Base-by-base conservation (phyloP, 1,284 basidiomycete genomes). In the Boletus mariae region DNA sequence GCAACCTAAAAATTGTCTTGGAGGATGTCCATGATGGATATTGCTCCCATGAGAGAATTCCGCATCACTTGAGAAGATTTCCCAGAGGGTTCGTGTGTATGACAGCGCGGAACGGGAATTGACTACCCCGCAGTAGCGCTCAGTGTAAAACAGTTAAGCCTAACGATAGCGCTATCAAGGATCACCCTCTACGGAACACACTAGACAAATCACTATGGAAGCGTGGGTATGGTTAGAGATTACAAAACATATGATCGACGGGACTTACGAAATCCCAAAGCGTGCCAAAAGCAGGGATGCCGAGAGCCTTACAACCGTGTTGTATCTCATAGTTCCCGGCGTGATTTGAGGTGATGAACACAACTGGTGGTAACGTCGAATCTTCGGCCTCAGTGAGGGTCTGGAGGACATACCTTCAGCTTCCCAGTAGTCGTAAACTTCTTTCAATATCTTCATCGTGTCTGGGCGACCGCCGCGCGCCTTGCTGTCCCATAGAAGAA, bases 311-410 rank as follows among this genome's bases (percentile, higher is more conserved):
- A 72, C 87, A 89, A n/a, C 87, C 86, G 68, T 84, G 73, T 78
- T 86, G 87, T 59, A 89, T 84, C 66, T 88, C 85, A 6, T 76
- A 73, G 68, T 89, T 88, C 37, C 87, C 87, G 35, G 79, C 74
- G 61, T 79, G 84, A 68, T 89, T 89, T 17, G 86, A 88, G 15
- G 86, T 89, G 67, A 89, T 87, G 68, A 89, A 87, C 15, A 89
- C 83, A 47, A 89, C 86, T 85, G 59, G 32, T 7, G 17, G 38
- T 23, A 9, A 40, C 4, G 10, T 40, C 17, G n/a, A 37, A 17
- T n/a, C 15, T n/a, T 17, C 9, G 1, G 35, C 15, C n/a, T n/a
- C n/a, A n/a, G 35, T 37, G n/a, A 37, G n/a, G 12, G 3, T 26
- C 12, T 12, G 13, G 15, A 25, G 23, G n/a, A 12, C 65, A 55